Evolutionary conservation across 2,329 filamentous ascomycete genomes (phyloP).

Genomic region (Venturia pyrina): DNA sequence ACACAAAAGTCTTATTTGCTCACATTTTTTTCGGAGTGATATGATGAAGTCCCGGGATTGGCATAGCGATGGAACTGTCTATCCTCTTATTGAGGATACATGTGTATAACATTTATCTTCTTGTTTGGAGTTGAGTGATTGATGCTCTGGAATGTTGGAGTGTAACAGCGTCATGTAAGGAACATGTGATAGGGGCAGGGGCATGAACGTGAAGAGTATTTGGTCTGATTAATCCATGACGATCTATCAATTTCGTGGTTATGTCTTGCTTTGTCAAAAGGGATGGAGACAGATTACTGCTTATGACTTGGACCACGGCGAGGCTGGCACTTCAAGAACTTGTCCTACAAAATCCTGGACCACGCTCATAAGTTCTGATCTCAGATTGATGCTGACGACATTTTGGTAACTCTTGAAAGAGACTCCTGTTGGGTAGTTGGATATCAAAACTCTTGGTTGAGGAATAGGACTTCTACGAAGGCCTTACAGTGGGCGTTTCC

Average conservation of each 20-base stretch:
- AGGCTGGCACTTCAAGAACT: too few relatives aligned
- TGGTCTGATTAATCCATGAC: neutral
- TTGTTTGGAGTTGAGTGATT: neutral
- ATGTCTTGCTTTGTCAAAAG: neutral
- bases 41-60: neutral
- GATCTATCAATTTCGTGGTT: neutral
- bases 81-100: slow-evolving; percentile 1
- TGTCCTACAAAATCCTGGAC: too few relatives aligned
- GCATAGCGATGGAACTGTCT: slow-evolving; percentile 3
- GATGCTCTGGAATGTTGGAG: neutral
- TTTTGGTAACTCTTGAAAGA: too few relatives aligned
- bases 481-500: too few relatives aligned
- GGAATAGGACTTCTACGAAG: too few relatives aligned
- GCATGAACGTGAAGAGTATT: neutral
- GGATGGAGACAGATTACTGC: too few relatives aligned
- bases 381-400: too few relatives aligned
- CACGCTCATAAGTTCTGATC: too few relatives aligned
- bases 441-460: too few relatives aligned
- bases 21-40: slow-evolving; percentile 6
- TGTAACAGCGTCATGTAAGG: neutral
- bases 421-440: too few relatives aligned
- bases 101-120: slow-evolving; percentile 7
- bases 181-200: neutral
- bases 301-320: too few relatives aligned
- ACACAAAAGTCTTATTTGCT: slow-evolving; percentile 5